These are phyloP conservation scores for Pythium myriotylum DNA, from an alignment of 352 stramenopile species.

Conservation along the genomic window DNA sequence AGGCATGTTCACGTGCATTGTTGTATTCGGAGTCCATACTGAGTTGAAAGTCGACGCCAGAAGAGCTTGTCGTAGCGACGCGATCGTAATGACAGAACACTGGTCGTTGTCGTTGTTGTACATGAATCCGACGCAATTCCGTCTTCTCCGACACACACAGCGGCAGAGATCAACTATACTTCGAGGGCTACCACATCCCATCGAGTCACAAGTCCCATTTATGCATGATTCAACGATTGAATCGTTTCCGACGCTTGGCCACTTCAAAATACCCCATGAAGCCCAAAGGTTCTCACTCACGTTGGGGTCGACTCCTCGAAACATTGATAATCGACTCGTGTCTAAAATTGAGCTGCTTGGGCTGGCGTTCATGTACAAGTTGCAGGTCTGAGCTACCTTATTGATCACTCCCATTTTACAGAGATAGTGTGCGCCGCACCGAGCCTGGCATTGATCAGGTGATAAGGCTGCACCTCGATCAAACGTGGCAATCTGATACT, in stretches of 20 bases:
- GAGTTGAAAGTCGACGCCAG: constrained; percentile 32
- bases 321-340: constrained; percentile 27
- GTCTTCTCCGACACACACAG: constrained; percentile 40
- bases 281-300: constrained; percentile 48
- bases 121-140: constrained; percentile 45
- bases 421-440: constrained; percentile 44
- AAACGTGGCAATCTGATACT: constrained; percentile 38
- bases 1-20: constrained; percentile 60
- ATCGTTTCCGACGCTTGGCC: constrained; percentile 34
- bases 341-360: constrained; percentile 28
- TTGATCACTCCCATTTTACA: constrained; percentile 49
- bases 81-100: constrained; percentile 43
- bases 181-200: constrained; percentile 33
- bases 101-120: constrained; percentile 40
- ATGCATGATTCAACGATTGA: constrained; percentile 38
- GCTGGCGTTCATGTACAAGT: constrained; percentile 48
- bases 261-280: constrained; percentile 38
- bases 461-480: constrained; percentile 45
- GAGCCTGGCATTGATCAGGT: constrained; percentile 38
- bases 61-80: constrained; percentile 43
- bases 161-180: constrained; percentile 47
- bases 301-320: constrained; percentile 29
- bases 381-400: constrained; percentile 38
- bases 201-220: constrained; percentile 28
- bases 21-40: constrained; percentile 20